Conservation (phyloP, 257 asterid genomes). For the Datura wrightii region DNA sequence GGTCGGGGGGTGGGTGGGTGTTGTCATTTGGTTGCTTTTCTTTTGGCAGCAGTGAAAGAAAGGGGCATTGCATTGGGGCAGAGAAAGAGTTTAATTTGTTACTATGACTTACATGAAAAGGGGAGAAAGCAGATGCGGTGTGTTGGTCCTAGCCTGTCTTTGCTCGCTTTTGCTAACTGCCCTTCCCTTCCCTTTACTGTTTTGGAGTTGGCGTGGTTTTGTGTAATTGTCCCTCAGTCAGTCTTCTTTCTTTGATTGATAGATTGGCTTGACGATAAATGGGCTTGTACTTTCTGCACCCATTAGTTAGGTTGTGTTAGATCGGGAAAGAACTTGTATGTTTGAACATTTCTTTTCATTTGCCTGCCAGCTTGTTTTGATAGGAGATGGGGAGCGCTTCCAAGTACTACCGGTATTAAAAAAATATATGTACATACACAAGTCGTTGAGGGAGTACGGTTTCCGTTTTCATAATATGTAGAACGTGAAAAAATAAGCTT, state of each 20-base stretch:
- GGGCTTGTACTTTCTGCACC: not conserved
- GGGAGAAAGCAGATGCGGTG: conserved; percentile 67
- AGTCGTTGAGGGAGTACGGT: not conserved
- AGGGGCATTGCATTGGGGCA: conserved; percentile 41
- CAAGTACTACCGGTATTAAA: no score
- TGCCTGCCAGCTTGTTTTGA: not conserved
- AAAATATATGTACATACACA: no score
- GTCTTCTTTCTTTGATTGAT: not conserved
- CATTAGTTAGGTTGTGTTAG: not conserved
- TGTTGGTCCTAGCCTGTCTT: conserved; percentile 47
- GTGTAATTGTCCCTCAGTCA: not conserved
- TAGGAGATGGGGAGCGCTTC: no score
- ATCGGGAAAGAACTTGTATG: not conserved
- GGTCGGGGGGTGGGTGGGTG: conserved; percentile 25
- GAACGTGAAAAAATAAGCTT: not conserved
- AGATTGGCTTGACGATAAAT: not conserved
- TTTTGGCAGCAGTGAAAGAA: conserved; percentile 47
- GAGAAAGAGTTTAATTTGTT: conserved; percentile 33
- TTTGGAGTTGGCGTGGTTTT: conserved; percentile 2
- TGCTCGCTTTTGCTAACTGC: conserved; percentile 39
- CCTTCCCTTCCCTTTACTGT: conserved; percentile 37
- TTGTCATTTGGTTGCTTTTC: conserved; percentile 42
- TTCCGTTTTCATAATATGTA: not conserved
- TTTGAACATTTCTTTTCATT: not conserved
- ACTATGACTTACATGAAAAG: conserved; percentile 60